These are phyloP conservation scores for Colletotrichum karsti DNA, from an alignment of 2,329 filamentous ascomycete species.

Conservation along the genomic window DNA sequence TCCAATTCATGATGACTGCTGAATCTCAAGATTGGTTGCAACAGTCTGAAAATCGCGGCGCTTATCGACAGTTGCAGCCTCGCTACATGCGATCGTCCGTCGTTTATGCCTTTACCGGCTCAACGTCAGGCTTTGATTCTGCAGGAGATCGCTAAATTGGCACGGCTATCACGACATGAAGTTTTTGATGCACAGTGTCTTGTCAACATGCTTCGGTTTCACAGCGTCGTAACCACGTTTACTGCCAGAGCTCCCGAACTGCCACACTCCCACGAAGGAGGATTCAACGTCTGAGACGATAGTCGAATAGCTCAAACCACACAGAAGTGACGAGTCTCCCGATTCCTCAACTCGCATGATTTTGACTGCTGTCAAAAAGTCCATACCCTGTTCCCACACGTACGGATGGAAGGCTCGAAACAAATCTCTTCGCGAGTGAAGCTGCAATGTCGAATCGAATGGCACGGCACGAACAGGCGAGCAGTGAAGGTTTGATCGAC, in stretches of 20 bases:
- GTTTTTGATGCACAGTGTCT: background rate
- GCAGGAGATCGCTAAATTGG: background rate
- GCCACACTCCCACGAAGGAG: background rate
- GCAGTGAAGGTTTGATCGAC: conserved; percentile 2
- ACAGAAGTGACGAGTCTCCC: background rate
- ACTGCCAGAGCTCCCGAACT: background rate
- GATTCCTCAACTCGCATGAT: background rate
- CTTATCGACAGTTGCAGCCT: background rate
- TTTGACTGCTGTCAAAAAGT: background rate
- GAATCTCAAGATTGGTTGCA: no score
- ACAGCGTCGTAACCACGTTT: background rate
- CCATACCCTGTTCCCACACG: background rate
- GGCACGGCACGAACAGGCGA: background rate
- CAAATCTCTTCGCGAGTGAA: background rate
- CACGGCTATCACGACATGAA: background rate
- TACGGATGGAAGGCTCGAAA: conserved; percentile 5
- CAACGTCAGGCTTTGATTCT: background rate
- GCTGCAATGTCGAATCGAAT: background rate
- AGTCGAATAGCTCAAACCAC: background rate
- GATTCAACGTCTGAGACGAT: background rate
- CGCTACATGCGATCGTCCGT: background rate
- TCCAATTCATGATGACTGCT: no score
- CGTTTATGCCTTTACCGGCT: background rate
- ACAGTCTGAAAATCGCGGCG: background rate
- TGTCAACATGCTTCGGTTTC: background rate